Conservation (phyloP, 192 early-diverging fungal species). For the Backusella psychrophila region DNA sequence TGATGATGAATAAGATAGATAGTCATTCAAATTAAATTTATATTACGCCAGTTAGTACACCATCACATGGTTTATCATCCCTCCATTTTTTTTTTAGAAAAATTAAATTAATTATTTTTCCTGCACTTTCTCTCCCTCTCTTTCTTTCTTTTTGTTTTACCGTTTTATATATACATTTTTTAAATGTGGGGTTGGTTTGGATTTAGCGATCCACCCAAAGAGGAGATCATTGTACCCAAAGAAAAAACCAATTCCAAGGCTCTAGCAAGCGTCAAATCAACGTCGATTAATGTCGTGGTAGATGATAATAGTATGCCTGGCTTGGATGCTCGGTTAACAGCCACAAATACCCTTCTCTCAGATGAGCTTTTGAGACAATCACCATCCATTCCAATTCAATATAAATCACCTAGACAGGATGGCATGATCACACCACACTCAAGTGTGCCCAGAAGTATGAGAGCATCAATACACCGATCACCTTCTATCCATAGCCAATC, state of each 20-base stretch:
- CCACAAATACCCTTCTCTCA: background rate
- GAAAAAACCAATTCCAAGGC: background rate
- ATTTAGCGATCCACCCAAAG: background rate
- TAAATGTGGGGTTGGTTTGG: background rate
- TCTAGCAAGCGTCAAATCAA: slow-evolving; percentile 3
- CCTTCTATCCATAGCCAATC: background rate
- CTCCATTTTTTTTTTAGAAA: background rate
- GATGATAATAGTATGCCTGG: slow-evolving; percentile 7
- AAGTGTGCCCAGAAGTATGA: slow-evolving; percentile 1
- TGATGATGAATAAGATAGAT: slow-evolving; percentile 22
- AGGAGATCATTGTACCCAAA: background rate
- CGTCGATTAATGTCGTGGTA: background rate
- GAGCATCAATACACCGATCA: background rate
- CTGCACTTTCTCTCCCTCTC: background rate
- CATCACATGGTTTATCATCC: background rate
- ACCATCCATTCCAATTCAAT: background rate
- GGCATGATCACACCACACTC: background rate
- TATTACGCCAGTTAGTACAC: background rate
- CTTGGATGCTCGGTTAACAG: background rate
- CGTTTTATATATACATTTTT: background rate
- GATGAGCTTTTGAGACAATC: background rate
- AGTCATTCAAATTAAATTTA: background rate
- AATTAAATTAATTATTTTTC: background rate
- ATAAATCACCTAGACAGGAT: slow-evolving; percentile 7
- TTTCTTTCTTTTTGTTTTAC: background rate